Percentiles rank a stretch among this genome's conserved stretches.
phyloP scores from a whole-genome alignment of 2,329 filamentous ascomycete species.

The Aspergillus sp. region DNA sequence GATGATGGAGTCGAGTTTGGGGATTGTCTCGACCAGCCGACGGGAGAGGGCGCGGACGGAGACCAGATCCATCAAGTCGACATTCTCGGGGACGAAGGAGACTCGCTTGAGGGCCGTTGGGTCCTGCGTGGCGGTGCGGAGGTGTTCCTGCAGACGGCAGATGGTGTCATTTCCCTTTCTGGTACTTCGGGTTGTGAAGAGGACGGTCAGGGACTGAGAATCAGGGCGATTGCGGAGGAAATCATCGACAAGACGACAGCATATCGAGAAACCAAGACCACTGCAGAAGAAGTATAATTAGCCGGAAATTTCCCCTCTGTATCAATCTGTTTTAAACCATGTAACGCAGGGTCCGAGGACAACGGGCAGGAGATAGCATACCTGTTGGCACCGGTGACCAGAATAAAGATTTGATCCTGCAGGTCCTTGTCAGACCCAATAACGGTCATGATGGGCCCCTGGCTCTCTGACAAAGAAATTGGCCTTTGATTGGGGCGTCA shows the following conservation, averaged over 20 bases:
- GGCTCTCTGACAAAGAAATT: too few relatives aligned
- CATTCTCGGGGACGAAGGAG: conserved; percentile 51
- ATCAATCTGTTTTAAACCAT: too few relatives aligned
- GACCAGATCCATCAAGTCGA: conserved; percentile 54
- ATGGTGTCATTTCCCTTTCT: conserved; percentile 72
- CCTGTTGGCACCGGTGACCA: conserved; percentile 87
- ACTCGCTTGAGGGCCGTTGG: conserved; percentile 39
- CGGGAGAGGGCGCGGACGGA: conserved; percentile 52
- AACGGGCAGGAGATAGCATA: conserved; percentile 31
- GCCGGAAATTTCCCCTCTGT: not conserved
- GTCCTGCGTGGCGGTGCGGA: conserved; percentile 43
- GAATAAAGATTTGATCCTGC: conserved; percentile 42
- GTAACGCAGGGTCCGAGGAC: too few relatives aligned
- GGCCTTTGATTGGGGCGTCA: too few relatives aligned
- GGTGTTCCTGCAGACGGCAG: conserved; percentile 57
- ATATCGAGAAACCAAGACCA: conserved; percentile 80
- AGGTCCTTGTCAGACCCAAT: conserved; percentile 2
- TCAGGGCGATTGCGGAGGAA: conserved; percentile 68
- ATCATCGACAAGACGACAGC: conserved; percentile 81
- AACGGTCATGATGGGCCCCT: conserved; percentile 9
- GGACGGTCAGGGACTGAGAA: conserved; percentile 67
- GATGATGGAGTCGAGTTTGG: conserved; percentile 72
- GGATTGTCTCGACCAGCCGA: conserved; percentile 48
- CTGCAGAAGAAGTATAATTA: conserved; percentile 42
- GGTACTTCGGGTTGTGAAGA: conserved; percentile 75